Base-by-base conservation (phyloP, 2,329 filamentous ascomycete genomes). In the Aureobasidium subglaciale region DNA sequence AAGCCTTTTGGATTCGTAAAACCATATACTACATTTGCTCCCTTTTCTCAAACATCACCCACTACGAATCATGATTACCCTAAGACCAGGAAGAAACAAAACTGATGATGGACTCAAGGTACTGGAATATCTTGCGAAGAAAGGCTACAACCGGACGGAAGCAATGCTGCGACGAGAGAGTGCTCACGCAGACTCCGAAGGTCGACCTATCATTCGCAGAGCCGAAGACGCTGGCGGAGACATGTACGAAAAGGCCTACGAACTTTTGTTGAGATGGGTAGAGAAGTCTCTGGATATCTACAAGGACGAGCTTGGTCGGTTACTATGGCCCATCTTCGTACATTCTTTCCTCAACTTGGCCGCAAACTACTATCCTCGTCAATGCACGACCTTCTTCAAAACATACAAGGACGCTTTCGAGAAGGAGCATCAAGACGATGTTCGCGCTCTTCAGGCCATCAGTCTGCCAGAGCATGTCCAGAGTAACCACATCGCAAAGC, bases 91-190 rank as follows among this genome's bases (percentile, higher is more conserved):
- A 13, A 24, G 5, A 27, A 5, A 13, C 15, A 46, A 6, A 37
- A 27, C 61, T 64, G 40, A 63, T 55, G 13, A 58, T 64, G 32
- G 63, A 53, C 13, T 22, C 9, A 65, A 87, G 84, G 85, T 99
- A 3, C 91, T 96, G 8, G 93, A 99, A 64, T 99, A 99, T 70
- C 78, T 99, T 1, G 83, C 90, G 2, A 99, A 99, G 70, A 91
- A 96, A 62, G 93, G 93, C 0, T 99, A 96, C 71, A 90, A 85
- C 54, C 82, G 87, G 22, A 97, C 93, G 1, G 93, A 99, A 71
- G 88, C 92, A 18, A 88, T 93, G 68, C 88, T 99, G 53, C 84
- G 93, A 40, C 87, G 90, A 70, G 93, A 99, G 71, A 95, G 91
- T 1, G 85, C 88, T 22, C 85, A 90, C 63, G 79, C 93, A 38